These are phyloP conservation scores for Aspergillus ellipticus DNA, from an alignment of 495 filamentous ascomycete genomes.

Conservation along the genomic window DNA sequence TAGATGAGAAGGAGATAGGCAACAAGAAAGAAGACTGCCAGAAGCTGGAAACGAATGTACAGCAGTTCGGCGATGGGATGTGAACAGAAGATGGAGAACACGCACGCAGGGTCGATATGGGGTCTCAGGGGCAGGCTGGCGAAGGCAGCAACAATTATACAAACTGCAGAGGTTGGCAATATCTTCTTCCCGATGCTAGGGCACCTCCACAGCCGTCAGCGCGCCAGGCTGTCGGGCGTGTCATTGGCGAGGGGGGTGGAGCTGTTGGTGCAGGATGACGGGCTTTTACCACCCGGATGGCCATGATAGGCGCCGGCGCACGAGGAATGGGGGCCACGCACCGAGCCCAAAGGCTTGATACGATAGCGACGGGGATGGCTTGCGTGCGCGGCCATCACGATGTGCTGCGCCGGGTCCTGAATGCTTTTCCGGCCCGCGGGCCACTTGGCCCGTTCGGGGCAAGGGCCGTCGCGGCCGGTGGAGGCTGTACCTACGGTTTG, in stretches of 20 bases:
- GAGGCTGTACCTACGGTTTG: background rate
- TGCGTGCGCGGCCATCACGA: background rate
- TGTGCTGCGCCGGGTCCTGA: background rate
- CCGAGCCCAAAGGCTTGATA: background rate
- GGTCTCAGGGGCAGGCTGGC: background rate
- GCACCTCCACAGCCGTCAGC: background rate
- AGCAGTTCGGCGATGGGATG: background rate
- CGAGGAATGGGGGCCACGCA: slow-evolving; percentile 1
- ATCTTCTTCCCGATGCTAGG: background rate
- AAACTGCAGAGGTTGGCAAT: background rate
- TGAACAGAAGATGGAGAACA: background rate
- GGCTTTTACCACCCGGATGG: background rate
- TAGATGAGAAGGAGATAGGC: background rate
- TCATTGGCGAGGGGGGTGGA: background rate
- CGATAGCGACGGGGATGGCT: background rate
- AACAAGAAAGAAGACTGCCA: background rate
- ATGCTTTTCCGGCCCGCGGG: background rate
- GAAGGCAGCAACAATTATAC: background rate
- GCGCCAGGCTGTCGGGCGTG: background rate
- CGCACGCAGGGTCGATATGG: background rate
- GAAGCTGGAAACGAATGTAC: background rate
- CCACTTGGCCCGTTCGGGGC: background rate
- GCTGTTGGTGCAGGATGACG: background rate
- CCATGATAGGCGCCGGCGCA: background rate
- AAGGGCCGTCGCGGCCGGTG: slow-evolving; percentile 1